phyloP scores from a whole-genome alignment of 140 eudicot species.

The Flaveria floridana region DNA sequence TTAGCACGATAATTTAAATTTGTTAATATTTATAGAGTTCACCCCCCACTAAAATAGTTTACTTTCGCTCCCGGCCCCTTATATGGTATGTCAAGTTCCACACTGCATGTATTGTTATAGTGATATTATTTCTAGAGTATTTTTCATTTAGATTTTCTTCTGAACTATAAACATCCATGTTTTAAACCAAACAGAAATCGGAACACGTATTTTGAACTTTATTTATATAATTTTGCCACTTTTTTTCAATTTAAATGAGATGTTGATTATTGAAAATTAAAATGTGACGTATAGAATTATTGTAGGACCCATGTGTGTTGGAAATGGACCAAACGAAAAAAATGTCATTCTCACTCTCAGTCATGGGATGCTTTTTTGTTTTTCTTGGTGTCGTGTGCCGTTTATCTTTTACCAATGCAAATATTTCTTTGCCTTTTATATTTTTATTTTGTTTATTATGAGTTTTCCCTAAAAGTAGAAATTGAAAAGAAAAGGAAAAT shows the following conservation, averaged over 20 bases:
- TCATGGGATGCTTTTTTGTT: slow-evolving; percentile 47
- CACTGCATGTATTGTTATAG: too few species aligned
- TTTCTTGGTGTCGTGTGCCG: slow-evolving; percentile 43
- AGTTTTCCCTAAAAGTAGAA: background rate
- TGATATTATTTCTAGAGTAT: background rate
- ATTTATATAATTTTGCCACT: background rate
- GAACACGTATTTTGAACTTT: background rate
- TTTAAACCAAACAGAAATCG: background rate
- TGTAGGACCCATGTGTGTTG: slow-evolving; percentile 43
- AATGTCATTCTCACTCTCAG: slow-evolving; percentile 37
- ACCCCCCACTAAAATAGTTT: too few species aligned
- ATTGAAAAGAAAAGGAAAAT: slow-evolving; percentile 28
- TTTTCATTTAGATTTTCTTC: background rate
- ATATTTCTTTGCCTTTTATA: slow-evolving; percentile 8
- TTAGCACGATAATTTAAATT: too few species aligned
- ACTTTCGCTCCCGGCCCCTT: too few species aligned
- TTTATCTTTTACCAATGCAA: slow-evolving; percentile 36
- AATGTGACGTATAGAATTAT: slow-evolving; percentile 25
- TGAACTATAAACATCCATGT: background rate
- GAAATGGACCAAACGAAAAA: slow-evolving; percentile 40
- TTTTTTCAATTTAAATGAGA: background rate
- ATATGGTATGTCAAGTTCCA: too few species aligned
- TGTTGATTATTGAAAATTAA: background rate
- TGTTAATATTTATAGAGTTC: too few species aligned
- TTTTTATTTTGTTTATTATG: background rate